A percentile compares a stretch with the other conserved stretches of the same genome.
Evolutionary conservation across 2,329 filamentous ascomycete species (phyloP).

Genomic region (Microdochium paspali): DNA sequence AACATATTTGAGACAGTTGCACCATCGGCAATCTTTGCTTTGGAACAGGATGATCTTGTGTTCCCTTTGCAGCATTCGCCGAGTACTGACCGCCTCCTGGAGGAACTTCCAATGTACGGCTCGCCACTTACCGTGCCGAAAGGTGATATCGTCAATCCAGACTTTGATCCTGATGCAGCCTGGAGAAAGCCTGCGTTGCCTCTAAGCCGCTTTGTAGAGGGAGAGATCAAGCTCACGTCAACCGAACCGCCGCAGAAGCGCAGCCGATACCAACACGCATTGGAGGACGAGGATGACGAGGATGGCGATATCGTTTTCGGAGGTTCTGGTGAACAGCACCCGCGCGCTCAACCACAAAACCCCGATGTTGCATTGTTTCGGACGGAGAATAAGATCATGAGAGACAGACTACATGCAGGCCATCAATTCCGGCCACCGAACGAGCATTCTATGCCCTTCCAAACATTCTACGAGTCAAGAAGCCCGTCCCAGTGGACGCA

Average conservation of each 20-base stretch:
- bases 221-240: constrained; percentile 62
- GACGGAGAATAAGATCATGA: constrained; percentile 78
- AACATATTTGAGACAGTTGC: constrained; percentile 37
- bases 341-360: constrained; percentile 55
- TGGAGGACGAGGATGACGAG: constrained; percentile 54
- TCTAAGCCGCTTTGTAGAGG: constrained; percentile 78
- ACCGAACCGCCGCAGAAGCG: constrained; percentile 62
- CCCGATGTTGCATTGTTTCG: constrained; percentile 80
- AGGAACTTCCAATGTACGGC: constrained; percentile 74
- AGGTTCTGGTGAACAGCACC: constrained; percentile 14
- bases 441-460: constrained; percentile 82
- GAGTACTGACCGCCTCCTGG: constrained; percentile 65
- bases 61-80: constrained; percentile 69
- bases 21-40: constrained; percentile 72
- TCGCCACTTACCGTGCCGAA: constrained; percentile 50
- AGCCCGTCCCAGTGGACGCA: constrained; percentile 85
- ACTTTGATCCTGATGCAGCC: constrained; percentile 56
- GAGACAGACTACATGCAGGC: constrained; percentile 81
- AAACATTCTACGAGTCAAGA: constrained; percentile 82
- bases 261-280: constrained; percentile 73
- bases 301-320: constrained; percentile 29
- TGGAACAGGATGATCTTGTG: constrained; percentile 74
- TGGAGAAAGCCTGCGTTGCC: constrained; percentile 74
- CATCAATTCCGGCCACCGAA: constrained; percentile 91
- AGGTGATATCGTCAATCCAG: constrained; percentile 45